These are phyloP conservation scores for Tylopilus sp. DNA, from an alignment of 1,284 basidiomycete genomes.

Conservation along the genomic window DNA sequence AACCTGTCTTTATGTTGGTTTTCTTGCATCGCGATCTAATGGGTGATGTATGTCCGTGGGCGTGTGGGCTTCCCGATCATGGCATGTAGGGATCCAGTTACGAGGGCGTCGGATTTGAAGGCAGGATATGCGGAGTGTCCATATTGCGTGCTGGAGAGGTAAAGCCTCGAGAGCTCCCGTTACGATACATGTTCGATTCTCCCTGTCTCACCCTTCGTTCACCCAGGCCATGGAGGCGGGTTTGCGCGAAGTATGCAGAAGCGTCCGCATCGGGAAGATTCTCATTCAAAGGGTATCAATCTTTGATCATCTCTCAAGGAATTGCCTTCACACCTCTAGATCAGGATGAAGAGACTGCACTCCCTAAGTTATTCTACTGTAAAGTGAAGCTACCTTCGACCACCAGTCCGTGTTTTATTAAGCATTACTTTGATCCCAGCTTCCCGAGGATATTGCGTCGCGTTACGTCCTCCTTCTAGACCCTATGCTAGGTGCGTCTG, in stretches of 20 bases:
- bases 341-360: conserved; percentile 87
- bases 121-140: conserved; percentile 91
- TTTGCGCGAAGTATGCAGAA: conserved; percentile 88
- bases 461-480: conserved; percentile 94
- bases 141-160: conserved; percentile 87
- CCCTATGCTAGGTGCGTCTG: conserved; percentile 85
- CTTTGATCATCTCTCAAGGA: conserved; percentile 1
- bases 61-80: not conserved
- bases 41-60: not conserved
- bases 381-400: conserved; percentile 46
- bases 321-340: conserved; percentile 5
- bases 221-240: conserved; percentile 88
- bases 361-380: conserved; percentile 86
- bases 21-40: not conserved
- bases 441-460: conserved; percentile 87
- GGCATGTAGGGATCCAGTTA: conserved; percentile 65
- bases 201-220: not conserved
- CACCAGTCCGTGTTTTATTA: not conserved
- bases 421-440: conserved; percentile 40
- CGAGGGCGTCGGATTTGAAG: conserved; percentile 87
- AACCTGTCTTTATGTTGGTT: not conserved
- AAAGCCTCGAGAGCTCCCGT: conserved; percentile 12
- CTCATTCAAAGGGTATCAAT: conserved; percentile 79
- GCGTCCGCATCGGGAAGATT: conserved; percentile 89
- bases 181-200: not conserved